Evolutionary conservation across 2,329 filamentous ascomycete genomes (phyloP).

Genomic region (Trichoderma koningii): DNA sequence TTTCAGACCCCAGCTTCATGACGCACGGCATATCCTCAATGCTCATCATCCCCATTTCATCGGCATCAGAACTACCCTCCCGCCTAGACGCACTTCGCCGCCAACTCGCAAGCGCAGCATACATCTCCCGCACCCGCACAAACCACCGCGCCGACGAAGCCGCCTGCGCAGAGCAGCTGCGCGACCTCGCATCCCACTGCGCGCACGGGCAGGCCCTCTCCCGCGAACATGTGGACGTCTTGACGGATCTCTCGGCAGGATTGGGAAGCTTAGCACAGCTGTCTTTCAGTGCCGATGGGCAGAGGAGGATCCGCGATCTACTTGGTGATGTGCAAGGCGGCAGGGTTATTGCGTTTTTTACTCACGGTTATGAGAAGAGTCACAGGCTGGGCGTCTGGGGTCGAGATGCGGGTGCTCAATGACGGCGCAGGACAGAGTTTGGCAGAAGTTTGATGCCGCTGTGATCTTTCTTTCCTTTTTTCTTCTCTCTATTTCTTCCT

Average conservation of each 20-base stretch:
- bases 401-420: background rate
- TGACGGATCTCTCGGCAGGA: constrained; percentile 36
- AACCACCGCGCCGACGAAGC: background rate
- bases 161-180: background rate
- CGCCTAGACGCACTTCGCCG: constrained; percentile 44
- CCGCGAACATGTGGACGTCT: constrained; percentile 33
- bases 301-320: constrained; percentile 32
- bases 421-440: no score
- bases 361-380: constrained; percentile 29
- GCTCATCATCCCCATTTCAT: constrained; percentile 48
- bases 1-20: constrained; percentile 36
- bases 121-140: background rate
- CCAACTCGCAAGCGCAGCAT: constrained; percentile 29
- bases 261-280: constrained; percentile 36
- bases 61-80: constrained; percentile 39
- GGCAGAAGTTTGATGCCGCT: background rate
- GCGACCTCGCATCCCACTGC: constrained; percentile 33
- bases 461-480: background rate
- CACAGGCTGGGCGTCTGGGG: background rate
- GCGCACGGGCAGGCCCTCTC: constrained; percentile 36
- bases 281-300: constrained; percentile 29
- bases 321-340: constrained; percentile 38
- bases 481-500: background rate
- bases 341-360: constrained; percentile 38
- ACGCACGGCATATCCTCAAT: constrained; percentile 38